These are phyloP conservation scores for Botrytis elliptica DNA, from an alignment of 2,329 filamentous ascomycete genomes.

Conservation along the genomic window DNA sequence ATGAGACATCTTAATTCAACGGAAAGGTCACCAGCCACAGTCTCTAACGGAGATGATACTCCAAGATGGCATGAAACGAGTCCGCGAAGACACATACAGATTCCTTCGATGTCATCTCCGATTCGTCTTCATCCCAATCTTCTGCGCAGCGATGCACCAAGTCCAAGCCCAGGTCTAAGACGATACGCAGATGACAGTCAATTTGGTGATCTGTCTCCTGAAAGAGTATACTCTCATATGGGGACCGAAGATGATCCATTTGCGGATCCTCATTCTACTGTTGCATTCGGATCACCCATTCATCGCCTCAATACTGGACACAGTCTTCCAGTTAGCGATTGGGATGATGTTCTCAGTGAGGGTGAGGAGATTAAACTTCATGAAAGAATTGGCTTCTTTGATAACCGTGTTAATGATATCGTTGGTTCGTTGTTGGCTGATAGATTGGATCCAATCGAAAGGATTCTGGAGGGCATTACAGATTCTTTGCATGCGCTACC, in stretches of 20 bases:
- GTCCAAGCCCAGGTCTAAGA: constrained; percentile 63
- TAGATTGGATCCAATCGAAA: constrained; percentile 77
- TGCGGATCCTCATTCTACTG: constrained; percentile 38
- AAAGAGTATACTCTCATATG: constrained; percentile 46
- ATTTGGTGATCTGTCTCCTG: constrained; percentile 33
- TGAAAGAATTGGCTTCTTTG: constrained; percentile 82
- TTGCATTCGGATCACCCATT: constrained; percentile 54
- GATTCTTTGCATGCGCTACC: constrained; percentile 61
- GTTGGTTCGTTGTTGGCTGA: constrained; percentile 75
- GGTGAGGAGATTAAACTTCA: constrained; percentile 82
- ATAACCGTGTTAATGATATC: constrained; percentile 82
- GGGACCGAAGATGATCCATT: constrained; percentile 46
- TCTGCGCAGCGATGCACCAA: constrained; percentile 68
- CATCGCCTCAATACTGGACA: constrained; percentile 62
- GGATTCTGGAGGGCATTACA: constrained; percentile 74
- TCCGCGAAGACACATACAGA: constrained; percentile 42
- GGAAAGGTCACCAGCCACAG: constrained; percentile 54
- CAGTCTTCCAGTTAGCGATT: constrained; percentile 76
- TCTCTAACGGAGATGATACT: constrained; percentile 34
- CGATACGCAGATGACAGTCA: constrained; percentile 3
- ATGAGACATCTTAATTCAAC: constrained; percentile 82
- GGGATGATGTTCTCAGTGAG: constrained; percentile 83
- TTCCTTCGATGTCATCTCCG: constrained; percentile 49
- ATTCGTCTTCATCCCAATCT: constrained; percentile 54
- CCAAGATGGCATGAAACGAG: constrained; percentile 50